phyloP scores from a whole-genome alignment of 345 rosid species.

The Gossypium longicalyx region DNA sequence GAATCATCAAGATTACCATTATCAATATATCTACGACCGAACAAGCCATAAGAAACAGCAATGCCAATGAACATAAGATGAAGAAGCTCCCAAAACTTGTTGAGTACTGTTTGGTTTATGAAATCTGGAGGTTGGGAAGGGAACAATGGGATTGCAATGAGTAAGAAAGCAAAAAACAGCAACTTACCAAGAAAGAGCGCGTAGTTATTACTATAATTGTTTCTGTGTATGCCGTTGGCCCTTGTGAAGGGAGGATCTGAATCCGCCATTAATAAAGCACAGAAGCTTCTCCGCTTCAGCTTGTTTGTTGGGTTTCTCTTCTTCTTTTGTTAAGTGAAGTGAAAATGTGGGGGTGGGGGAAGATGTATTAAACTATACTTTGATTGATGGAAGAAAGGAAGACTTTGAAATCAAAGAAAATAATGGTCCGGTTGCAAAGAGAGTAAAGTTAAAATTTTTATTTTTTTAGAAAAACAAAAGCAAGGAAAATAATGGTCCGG shows the following conservation, averaged over 20 bases:
- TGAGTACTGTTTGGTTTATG: slow-evolving; percentile 41
- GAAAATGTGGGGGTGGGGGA: neutral
- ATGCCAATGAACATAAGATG: slow-evolving; percentile 61
- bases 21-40: slow-evolving; percentile 55
- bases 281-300: neutral
- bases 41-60: slow-evolving; percentile 83
- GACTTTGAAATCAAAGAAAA: slow-evolving; percentile 67
- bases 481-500: slow-evolving; percentile 40
- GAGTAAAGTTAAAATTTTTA: neutral
- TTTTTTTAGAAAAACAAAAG: slow-evolving; percentile 3
- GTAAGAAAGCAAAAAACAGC: slow-evolving; percentile 43
- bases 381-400: slow-evolving; percentile 46
- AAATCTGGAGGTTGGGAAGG: slow-evolving; percentile 80
- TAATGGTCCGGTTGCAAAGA: slow-evolving; percentile 20
- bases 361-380: neutral
- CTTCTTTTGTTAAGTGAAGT: neutral
- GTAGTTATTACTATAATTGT: neutral
- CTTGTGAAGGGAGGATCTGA: slow-evolving; percentile 21
- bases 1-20: slow-evolving; percentile 32
- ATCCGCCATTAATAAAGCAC: slow-evolving; percentile 46
- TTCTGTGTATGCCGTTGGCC: neutral
- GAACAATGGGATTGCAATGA: slow-evolving; percentile 63
- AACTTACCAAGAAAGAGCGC: slow-evolving; percentile 48
- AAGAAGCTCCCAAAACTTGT: slow-evolving; percentile 71
- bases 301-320: neutral